A percentile compares a stretch with the other conserved stretches of the same genome.
These are phyloP conservation scores for Schizopora paradoxa DNA, from an alignment of 1,284 basidiomycete genomes.

Conservation along the genomic window DNA sequence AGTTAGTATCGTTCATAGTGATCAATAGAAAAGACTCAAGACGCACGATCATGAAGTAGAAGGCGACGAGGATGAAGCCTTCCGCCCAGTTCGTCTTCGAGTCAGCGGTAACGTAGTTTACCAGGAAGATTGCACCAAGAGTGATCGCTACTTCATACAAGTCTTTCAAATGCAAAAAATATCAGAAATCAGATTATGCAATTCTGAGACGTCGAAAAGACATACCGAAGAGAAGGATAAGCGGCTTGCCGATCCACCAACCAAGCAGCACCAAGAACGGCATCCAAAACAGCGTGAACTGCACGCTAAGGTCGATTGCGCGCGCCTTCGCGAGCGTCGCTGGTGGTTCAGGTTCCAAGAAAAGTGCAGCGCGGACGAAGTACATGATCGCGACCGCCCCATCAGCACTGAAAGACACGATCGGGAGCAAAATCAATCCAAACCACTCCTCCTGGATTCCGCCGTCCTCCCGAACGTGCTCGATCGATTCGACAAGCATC, in stretches of 20 bases:
- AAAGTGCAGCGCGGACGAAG: constrained; percentile 32
- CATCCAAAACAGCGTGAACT: constrained; percentile 65
- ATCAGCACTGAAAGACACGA: constrained; percentile 67
- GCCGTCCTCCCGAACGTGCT: constrained; percentile 40
- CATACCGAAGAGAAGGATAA: constrained; percentile 52
- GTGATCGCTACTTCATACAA: constrained; percentile 56
- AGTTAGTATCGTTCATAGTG: not conserved
- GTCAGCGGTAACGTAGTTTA: constrained; percentile 67
- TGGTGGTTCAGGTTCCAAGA: constrained; percentile 35
- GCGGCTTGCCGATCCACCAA: constrained; percentile 52
- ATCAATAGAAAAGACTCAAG: not conserved
- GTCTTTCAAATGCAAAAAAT: constrained; percentile 26
- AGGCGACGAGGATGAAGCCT: constrained; percentile 53
- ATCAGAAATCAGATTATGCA: not conserved
- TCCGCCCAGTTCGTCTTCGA: constrained; percentile 67
- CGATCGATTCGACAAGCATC: constrained; percentile 60
- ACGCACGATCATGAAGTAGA: constrained; percentile 52
- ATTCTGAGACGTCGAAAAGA: not conserved
- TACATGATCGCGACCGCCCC: constrained; percentile 33
- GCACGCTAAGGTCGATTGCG: constrained; percentile 62
- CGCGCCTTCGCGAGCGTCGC: constrained; percentile 49
- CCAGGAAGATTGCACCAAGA: constrained; percentile 59
- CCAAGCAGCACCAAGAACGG: constrained; percentile 53
- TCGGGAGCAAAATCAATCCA: constrained; percentile 60
- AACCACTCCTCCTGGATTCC: constrained; percentile 58